Percentiles rank a stretch among this genome's conserved stretches.
Conservation (phyloP, 306 rosid species). For the Cucurbita pepo region DNA sequence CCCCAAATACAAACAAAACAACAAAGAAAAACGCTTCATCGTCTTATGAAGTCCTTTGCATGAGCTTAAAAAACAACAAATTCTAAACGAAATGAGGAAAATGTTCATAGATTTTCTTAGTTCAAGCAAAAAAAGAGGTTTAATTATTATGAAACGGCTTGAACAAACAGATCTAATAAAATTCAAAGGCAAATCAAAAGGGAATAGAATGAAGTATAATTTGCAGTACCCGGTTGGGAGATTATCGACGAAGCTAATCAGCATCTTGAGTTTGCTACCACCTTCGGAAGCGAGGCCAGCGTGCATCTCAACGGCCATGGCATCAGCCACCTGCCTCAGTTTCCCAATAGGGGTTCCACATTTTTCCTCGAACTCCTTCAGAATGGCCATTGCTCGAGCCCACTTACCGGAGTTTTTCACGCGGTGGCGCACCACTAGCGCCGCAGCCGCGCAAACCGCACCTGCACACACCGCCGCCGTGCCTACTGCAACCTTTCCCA, state of each 20-base stretch:
- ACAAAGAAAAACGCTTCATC: not conserved
- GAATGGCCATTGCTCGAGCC: slow-evolving; percentile 33
- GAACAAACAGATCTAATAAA: not conserved
- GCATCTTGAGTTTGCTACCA: slow-evolving; percentile 88
- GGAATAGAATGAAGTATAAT: not conserved
- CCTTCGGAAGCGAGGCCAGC: slow-evolving; percentile 92
- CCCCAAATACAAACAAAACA: not conserved
- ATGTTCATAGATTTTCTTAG: not conserved
- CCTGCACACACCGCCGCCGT: slow-evolving; percentile 42
- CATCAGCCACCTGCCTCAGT: slow-evolving; percentile 59
- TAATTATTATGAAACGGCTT: not conserved
- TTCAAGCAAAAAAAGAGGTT: not conserved
- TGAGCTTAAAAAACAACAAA: not conserved
- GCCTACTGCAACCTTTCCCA: slow-evolving; percentile 45
- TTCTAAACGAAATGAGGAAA: not conserved
- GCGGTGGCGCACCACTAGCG: slow-evolving; percentile 36
- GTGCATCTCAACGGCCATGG: slow-evolving; percentile 84
- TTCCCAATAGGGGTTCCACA: slow-evolving; percentile 51
- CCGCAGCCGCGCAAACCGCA: slow-evolving; percentile 34
- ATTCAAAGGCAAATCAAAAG: not conserved
- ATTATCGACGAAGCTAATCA: slow-evolving; percentile 62
- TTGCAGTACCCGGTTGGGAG: slow-evolving; percentile 64
- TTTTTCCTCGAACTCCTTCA: slow-evolving; percentile 60
- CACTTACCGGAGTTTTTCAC: slow-evolving; percentile 31
- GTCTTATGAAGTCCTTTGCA: not conserved